These are phyloP conservation scores for Erysimum pusillum DNA, from an alignment of 441 rosid species.

Conservation along the genomic window DNA sequence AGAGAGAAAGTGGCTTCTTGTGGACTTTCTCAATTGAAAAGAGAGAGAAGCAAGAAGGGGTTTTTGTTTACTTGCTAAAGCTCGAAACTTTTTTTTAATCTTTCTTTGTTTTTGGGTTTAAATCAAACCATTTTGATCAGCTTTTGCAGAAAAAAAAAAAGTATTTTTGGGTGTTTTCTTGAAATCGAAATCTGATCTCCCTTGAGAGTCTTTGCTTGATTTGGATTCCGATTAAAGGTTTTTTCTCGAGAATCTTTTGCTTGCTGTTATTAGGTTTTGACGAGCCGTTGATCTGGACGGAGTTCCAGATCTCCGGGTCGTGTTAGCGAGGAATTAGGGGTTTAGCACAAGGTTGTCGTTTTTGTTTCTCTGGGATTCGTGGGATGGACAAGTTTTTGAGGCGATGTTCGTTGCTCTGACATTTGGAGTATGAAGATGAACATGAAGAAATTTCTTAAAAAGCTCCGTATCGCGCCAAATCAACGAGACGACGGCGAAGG, in stretches of 20 bases:
- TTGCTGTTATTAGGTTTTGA: constrained; percentile 25
- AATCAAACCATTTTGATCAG: constrained; percentile 31
- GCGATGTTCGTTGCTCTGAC: constrained; percentile 16
- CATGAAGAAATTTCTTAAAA: constrained; percentile 93
- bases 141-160: constrained; percentile 20
- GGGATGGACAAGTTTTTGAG: neutral
- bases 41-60: constrained; percentile 5
- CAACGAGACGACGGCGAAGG: constrained; percentile 73
- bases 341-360: neutral
- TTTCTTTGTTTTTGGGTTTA: constrained; percentile 36
- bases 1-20: constrained; percentile 41
- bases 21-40: constrained; percentile 39
- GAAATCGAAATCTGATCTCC: constrained; percentile 48
- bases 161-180: constrained; percentile 33
- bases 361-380: neutral
- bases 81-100: constrained; percentile 25
- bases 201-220: constrained; percentile 11
- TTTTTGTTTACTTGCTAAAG: constrained; percentile 33
- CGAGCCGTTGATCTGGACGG: constrained; percentile 47
- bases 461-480: constrained; percentile 74
- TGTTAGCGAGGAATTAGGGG: constrained; percentile 36
- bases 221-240: constrained; percentile 26
- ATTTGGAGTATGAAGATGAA: constrained; percentile 50
- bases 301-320: constrained; percentile 42
- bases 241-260: neutral